Evolutionary conservation across 495 filamentous ascomycete genomes (phyloP).

Genomic region (Acidomyces sp.): DNA sequence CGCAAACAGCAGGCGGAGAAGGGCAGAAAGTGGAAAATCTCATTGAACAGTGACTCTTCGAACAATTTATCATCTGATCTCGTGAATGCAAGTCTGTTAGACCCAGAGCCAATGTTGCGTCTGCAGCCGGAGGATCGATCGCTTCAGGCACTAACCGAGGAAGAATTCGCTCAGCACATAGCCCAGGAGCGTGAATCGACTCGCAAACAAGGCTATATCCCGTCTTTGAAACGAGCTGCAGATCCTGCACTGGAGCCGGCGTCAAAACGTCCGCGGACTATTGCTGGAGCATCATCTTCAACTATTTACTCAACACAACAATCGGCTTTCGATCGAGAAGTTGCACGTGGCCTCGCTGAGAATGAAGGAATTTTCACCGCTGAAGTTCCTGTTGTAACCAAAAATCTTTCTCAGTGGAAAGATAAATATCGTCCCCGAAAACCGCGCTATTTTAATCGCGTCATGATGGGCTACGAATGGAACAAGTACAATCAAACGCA

Average conservation of each 20-base stretch:
- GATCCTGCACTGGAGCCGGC: background rate
- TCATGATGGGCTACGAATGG: constrained; percentile 99
- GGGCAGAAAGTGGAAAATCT: constrained; percentile 34
- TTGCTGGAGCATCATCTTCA: constrained; percentile 38
- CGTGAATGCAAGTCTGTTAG: constrained; percentile 28
- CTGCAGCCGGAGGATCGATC: constrained; percentile 54
- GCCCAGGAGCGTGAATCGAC: constrained; percentile 51
- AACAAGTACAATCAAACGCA: constrained; percentile 99
- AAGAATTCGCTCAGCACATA: constrained; percentile 45
- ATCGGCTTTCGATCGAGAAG: constrained; percentile 82
- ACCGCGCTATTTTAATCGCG: constrained; percentile 92
- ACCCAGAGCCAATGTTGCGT: constrained; percentile 61
- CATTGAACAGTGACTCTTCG: background rate
- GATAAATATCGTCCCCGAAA: constrained; percentile 84
- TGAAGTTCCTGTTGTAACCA: constrained; percentile 65
- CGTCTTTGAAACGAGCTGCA: constrained; percentile 1
- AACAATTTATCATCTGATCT: background rate
- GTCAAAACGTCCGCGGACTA: constrained; percentile 11
- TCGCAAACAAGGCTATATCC: constrained; percentile 49
- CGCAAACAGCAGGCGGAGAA: constrained; percentile 55
- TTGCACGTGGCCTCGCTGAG: constrained; percentile 80
- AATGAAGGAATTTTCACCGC: constrained; percentile 93
- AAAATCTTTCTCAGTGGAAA: constrained; percentile 64
- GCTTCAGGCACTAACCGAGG: constrained; percentile 49
- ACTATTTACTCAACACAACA: constrained; percentile 76